A percentile compares a stretch with the other conserved stretches of the same genome.
These are phyloP conservation scores for Phytopythium boreale DNA, from an alignment of 352 stramenopile genomes.

Conservation along the genomic window DNA sequence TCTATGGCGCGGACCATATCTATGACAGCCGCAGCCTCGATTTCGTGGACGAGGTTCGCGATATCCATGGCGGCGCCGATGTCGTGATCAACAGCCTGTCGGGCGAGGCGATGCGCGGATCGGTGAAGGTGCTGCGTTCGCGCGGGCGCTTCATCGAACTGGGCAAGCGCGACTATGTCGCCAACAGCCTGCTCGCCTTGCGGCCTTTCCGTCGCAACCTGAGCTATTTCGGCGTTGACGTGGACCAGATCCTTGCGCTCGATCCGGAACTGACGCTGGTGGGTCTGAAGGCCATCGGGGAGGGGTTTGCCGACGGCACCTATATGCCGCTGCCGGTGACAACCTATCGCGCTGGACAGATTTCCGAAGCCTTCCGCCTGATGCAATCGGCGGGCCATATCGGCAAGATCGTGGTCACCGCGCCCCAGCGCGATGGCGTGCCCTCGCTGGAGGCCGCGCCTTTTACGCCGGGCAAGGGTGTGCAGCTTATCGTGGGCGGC, in stretches of 20 bases:
- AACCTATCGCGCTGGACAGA: constrained; percentile 7
- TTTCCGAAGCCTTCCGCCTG: constrained; percentile 7
- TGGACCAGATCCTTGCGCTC: constrained; percentile 7
- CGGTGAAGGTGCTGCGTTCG: constrained; percentile 7
- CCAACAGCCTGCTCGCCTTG: constrained; percentile 7
- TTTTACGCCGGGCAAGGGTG: constrained; percentile 7
- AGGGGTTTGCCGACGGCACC: constrained; percentile 6
- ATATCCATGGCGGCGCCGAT: constrained; percentile 7
- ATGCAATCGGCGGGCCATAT: constrained; percentile 7
- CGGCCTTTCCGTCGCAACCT: constrained; percentile 7
- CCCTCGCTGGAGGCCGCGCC: constrained; percentile 5
- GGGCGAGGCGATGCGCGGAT: constrained; percentile 6
- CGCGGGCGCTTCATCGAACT: constrained; percentile 7
- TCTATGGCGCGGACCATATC: constrained; percentile 7
- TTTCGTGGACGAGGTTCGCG: constrained; percentile 7
- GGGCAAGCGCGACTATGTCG: constrained; percentile 7
- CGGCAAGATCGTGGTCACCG: constrained; percentile 7
- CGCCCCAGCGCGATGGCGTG: constrained; percentile 6
- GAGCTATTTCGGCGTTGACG: constrained; percentile 7
- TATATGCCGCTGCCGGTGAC: constrained; percentile 7
- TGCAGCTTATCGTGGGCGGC: constrained; percentile 7
- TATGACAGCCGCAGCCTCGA: constrained; percentile 7
- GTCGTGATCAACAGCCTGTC: constrained; percentile 7
- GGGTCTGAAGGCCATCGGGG: constrained; percentile 6
- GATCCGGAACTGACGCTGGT: constrained; percentile 7